These are phyloP conservation scores for Ambrosia artemisiifolia DNA, from an alignment of 129 eudicot genomes.

Conservation along the genomic window DNA sequence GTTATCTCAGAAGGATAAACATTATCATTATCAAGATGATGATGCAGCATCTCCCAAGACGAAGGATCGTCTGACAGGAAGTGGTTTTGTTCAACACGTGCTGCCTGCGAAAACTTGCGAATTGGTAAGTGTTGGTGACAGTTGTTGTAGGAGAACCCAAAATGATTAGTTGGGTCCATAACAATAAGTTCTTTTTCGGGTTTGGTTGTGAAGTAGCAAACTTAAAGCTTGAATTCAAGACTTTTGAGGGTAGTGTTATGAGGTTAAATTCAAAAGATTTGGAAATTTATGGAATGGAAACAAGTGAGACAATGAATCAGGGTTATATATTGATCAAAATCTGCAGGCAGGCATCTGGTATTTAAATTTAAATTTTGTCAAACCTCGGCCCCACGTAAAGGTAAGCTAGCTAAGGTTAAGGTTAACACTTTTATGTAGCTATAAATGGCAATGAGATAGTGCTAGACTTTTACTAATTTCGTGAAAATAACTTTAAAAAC, in stretches of 20 bases:
- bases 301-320: background rate
- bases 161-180: conserved; percentile 35
- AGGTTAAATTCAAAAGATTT: background rate
- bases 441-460: background rate
- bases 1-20: conserved; percentile 9
- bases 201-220: background rate
- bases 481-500: no score
- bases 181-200: conserved; percentile 14
- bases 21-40: conserved; percentile 17
- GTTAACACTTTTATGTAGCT: conserved; percentile 11
- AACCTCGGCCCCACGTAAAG: conserved; percentile 14
- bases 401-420: conserved; percentile 23
- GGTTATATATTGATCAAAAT: conserved; percentile 20
- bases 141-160: conserved; percentile 27
- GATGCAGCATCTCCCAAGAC: conserved; percentile 23
- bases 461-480: no score
- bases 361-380: conserved; percentile 23
- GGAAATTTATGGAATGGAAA: conserved; percentile 19
- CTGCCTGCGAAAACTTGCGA: conserved; percentile 40
- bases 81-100: conserved; percentile 29
- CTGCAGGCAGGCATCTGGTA: conserved; percentile 19
- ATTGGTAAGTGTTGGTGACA: conserved; percentile 25
- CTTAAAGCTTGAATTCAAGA: conserved; percentile 14
- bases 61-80: conserved; percentile 21
- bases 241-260: conserved; percentile 16